Evolutionary conservation across 805 yeast genomes (phyloP).

Genomic region (Nakazawaea populi): DNA sequence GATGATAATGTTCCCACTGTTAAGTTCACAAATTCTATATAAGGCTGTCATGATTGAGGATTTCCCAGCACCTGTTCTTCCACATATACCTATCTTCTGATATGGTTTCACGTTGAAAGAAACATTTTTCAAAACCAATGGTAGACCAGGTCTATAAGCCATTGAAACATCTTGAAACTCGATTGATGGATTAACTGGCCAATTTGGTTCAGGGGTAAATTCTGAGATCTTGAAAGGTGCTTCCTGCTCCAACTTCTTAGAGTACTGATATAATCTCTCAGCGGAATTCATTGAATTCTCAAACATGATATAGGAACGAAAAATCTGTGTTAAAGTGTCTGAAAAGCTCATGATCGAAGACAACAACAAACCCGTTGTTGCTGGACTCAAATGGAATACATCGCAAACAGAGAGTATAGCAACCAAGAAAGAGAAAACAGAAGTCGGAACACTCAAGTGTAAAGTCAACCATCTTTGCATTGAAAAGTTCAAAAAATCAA

Average conservation of each 20-base stretch:
- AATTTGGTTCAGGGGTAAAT: slow-evolving; percentile 38
- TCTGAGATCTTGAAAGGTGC: slow-evolving; percentile 40
- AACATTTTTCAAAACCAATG: slow-evolving; percentile 56
- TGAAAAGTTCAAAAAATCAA: slow-evolving; percentile 42
- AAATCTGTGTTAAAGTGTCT: slow-evolving; percentile 24
- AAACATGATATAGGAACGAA: slow-evolving; percentile 36
- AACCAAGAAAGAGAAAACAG: slow-evolving; percentile 40
- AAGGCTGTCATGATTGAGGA: slow-evolving; percentile 68
- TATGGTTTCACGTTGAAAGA: slow-evolving; percentile 20
- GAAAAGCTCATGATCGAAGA: too few relatives aligned
- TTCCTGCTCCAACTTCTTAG: slow-evolving; percentile 53
- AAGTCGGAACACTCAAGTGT: slow-evolving; percentile 42
- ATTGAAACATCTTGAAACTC: slow-evolving; percentile 49
- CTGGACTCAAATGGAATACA: slow-evolving; percentile 49
- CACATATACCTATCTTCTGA: slow-evolving; percentile 32
- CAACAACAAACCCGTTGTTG: slow-evolving; percentile 24
- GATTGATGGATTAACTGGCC: slow-evolving; percentile 65
- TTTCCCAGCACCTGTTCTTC: slow-evolving; percentile 58
- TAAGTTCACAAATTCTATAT: slow-evolving; percentile 60
- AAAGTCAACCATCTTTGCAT: slow-evolving; percentile 62
- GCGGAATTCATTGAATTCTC: slow-evolving; percentile 58
- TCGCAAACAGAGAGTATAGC: slow-evolving; percentile 53
- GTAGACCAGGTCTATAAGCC: slow-evolving; percentile 58
- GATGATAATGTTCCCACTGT: slow-evolving; percentile 35
- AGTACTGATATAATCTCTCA: slow-evolving; percentile 58